These are phyloP conservation scores for Candida tibetensis DNA, from an alignment of 805 yeast species.

Conservation along the genomic window DNA sequence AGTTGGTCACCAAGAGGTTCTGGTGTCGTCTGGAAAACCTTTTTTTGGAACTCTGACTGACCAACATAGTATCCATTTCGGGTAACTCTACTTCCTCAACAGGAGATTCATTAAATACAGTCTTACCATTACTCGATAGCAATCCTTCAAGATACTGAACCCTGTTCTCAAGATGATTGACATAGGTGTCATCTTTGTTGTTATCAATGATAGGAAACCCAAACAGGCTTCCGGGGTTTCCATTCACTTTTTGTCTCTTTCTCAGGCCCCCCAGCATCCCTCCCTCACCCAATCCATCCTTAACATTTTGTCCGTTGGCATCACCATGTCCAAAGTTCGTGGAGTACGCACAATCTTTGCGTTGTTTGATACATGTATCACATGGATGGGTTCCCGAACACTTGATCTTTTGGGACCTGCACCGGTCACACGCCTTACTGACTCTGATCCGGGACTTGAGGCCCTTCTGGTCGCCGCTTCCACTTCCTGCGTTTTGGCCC, in stretches of 20 bases:
- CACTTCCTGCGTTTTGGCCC: slow-evolving; percentile 1
- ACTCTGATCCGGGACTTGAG: slow-evolving; percentile 35
- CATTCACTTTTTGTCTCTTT: slow-evolving; percentile 1
- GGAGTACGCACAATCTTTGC: slow-evolving; percentile 30
- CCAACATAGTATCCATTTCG: slow-evolving; percentile 15
- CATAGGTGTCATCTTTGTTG: slow-evolving; percentile 18
- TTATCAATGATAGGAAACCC: slow-evolving; percentile 20
- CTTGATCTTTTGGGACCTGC: slow-evolving; percentile 54
- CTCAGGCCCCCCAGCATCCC: neutral
- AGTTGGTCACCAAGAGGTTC: slow-evolving; percentile 36
- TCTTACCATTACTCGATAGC: slow-evolving; percentile 16
- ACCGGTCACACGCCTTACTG: slow-evolving; percentile 53
- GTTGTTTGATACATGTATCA: slow-evolving; percentile 40
- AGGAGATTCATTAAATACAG: slow-evolving; percentile 10
- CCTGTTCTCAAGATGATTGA: slow-evolving; percentile 37
- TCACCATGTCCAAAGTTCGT: slow-evolving; percentile 7
- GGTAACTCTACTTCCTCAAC: slow-evolving; percentile 20
- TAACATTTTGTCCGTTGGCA: neutral
- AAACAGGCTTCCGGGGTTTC: slow-evolving; percentile 6
- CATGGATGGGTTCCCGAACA: slow-evolving; percentile 58
- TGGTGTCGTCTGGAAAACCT: slow-evolving; percentile 48
- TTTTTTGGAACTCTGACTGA: slow-evolving; percentile 41
- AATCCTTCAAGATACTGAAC: slow-evolving; percentile 39
- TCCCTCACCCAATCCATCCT: neutral
- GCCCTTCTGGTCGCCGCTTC: neutral